Evolutionary conservation across 2,329 filamentous ascomycete genomes (phyloP), one percentile per base, ranked within the genome.

Genomic region (Catunica adiposa): DNA sequence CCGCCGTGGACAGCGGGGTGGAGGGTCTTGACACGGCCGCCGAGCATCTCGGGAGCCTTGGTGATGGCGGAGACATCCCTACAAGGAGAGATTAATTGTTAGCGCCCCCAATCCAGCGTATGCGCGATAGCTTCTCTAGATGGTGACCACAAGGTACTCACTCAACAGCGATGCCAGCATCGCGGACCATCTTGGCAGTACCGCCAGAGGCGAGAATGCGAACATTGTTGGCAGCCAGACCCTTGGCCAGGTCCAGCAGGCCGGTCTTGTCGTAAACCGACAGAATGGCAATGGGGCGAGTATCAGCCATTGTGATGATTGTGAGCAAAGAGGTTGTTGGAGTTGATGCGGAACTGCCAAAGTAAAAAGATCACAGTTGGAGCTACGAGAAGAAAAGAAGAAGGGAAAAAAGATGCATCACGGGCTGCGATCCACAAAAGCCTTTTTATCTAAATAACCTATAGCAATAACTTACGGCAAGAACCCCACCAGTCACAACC

Each of bases 221-320:
- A 63, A 95, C 86, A 80, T 92, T 84, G 66, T 94, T 80, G 75
- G 90, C 80, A 66, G 86, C 79, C 53, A 96, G 80, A 63, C 89
- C 89, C 72, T 94, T 94, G 64, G 89, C 88, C 63, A 96, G 77
- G 71, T 96, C 89, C 62, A 96, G 74, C 62, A 95, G 79, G 59
- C 89, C 92, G 56, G 90, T 97, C 82, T 98, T 98, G 78, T 98
- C 88, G 69, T 92, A 97, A 75, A 97, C 92, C 62, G 90, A 97
- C 68, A 98, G 78, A 67, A 98, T 97, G 62, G 92, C 92, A 76
- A 78, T 78, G 66, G 77, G 74, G 67, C 79, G 77, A 59, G 69
- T 64, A 26, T 61, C 63, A 59, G 68, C 64, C 69, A 70, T 71
- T 61, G 60, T 65, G 53, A 59, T 53, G 31, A 51, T 46, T 51